Conservation (phyloP, 495 filamentous ascomycete species). For the Massariosphaeria phaeospora region DNA sequence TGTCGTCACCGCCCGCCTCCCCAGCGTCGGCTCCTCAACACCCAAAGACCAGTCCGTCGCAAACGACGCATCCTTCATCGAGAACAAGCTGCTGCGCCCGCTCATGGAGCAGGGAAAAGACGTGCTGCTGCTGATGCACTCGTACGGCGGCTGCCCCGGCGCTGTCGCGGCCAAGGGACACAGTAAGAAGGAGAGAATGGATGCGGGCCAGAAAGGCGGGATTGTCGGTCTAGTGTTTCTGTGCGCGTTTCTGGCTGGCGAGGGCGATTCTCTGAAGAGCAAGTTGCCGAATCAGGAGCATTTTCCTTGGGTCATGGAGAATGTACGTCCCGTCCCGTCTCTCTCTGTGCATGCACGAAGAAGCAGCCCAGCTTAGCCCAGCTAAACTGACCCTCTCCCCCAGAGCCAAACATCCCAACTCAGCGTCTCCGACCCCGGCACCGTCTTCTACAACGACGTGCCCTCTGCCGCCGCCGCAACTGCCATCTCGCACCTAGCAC, state of each 20-base stretch:
- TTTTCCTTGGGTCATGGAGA: slow-evolving; percentile 4
- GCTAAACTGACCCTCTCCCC: neutral
- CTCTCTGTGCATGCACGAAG: neutral
- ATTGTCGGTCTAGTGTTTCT: slow-evolving; percentile 1
- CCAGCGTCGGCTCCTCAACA: neutral
- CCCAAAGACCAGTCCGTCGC: neutral
- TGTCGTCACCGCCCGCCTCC: neutral
- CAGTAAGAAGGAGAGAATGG: neutral
- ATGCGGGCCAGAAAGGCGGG: slow-evolving; percentile 5
- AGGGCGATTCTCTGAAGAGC: slow-evolving; percentile 1
- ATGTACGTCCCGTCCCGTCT: neutral
- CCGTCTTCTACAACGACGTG: slow-evolving; percentile 9
- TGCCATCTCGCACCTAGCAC: neutral
- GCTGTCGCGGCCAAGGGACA: slow-evolving; percentile 3
- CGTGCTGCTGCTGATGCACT: slow-evolving; percentile 11
- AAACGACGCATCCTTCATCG: neutral
- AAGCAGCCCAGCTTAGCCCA: neutral
- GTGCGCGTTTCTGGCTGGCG: neutral
- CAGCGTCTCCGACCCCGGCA: neutral
- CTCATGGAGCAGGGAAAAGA: slow-evolving; percentile 1
- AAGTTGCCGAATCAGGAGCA: neutral
- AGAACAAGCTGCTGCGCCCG: neutral
- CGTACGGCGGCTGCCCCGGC: slow-evolving; percentile 5
- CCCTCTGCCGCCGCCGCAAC: neutral
- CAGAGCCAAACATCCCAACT: neutral